Base-by-base conservation (phyloP, 768 basidiomycete species). In the Daedaleopsis nitida region DNA sequence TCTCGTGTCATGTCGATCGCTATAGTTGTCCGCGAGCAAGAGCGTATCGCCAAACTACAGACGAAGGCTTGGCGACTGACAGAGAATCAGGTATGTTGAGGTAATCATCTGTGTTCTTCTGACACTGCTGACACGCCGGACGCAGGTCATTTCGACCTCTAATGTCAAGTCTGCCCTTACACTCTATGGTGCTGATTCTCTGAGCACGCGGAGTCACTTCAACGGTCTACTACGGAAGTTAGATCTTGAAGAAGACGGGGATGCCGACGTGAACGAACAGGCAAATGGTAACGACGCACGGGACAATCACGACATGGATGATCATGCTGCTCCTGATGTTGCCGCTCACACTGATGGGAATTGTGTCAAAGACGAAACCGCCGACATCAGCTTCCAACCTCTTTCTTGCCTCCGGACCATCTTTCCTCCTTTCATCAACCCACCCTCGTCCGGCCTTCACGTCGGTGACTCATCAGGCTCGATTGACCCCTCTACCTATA, bases 51-150 rank as follows among this genome's bases (percentile, higher is more conserved):
- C 67, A 90, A 89, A 72, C 75, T 76, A 43, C 80, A 81, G 19
- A 82, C 82, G 50, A 87, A 82, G 65, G 86, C 79, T 8, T 91
- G 89, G 86, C 76, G 79, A 50, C 55, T 77, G 3, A 75, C 76
- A 13, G 72, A 72, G 48, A 76, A 77, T 34, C 75, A 81, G 65
- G 82, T 84, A 27, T 12, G 67, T 62, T 32, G 27, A 32, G 27
- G 27, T 32, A 32, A 3, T 75, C 76, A 21, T 2, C 10, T 35
- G 34, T 3, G n/a, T 21, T 38, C n/a, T 14, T 2, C 8, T 8
- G 23, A 19, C 16, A 9, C 1, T 47, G n/a, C 23, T 52, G 43
- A 27, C 27, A 13, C 52, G 16, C 11, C 1, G 3, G 21, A 14
- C 16, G 16, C 60, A 87, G 84, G 75, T 85, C 35, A 72, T 78